A percentile compares a stretch with the other conserved stretches of the same genome.
Conservation (phyloP, 192 early-diverging fungal genomes). For the Coemansia sp. region DNA sequence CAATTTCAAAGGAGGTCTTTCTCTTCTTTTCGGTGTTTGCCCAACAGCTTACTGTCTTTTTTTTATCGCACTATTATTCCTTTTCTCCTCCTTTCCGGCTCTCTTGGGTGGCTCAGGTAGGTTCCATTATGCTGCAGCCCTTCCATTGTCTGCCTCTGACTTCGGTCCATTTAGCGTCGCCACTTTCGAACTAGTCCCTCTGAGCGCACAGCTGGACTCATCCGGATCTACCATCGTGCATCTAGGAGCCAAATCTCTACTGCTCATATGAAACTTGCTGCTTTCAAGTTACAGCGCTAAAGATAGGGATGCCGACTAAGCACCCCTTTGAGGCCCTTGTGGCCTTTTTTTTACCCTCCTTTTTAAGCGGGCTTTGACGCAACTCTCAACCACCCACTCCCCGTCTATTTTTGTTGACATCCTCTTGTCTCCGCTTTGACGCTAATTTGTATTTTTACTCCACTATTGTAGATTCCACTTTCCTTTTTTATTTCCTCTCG, state of each 20-base stretch:
- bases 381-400: background rate
- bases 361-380: background rate
- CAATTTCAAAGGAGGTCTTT: background rate
- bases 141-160: background rate
- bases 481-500: conserved; percentile 3
- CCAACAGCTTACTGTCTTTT: conserved; percentile 6
- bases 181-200: background rate
- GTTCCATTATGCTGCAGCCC: conserved; percentile 5
- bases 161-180: background rate
- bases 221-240: conserved; percentile 2
- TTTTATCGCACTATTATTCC: background rate
- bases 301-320: background rate
- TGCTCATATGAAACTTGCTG: conserved; percentile 11
- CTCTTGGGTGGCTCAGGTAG: conserved; percentile 7
- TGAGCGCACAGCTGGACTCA: background rate
- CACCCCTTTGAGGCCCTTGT: background rate
- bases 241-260: background rate
- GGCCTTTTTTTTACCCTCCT: background rate
- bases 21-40: background rate
- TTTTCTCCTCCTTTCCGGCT: background rate
- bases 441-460: background rate
- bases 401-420: conserved; percentile 5
- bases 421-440: background rate
- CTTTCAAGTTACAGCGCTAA: background rate
- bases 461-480: conserved; percentile 1